Base-by-base conservation (phyloP, 176 grass and related monocot genomes). In the Bromus sterilis region DNA sequence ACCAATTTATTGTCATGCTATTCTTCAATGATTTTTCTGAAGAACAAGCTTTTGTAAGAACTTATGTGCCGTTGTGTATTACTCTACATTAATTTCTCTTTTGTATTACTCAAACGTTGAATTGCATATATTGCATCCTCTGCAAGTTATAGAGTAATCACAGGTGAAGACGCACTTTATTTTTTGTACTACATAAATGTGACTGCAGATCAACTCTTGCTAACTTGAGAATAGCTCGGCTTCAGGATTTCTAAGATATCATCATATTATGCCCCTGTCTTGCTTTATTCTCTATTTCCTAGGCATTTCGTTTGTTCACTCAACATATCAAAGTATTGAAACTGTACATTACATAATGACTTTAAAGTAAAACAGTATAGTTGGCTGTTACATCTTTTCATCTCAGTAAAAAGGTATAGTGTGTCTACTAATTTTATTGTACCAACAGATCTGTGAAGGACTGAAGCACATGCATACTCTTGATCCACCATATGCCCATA, bases 401-500 rank as follows among this genome's bases (percentile, higher is more conserved):
- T 53, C 18, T 53, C n/a, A n/a, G n/a, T n/a, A n/a, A n/a, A n/a
- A n/a, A n/a, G n/a, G n/a, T n/a, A n/a, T n/a, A n/a, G n/a, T n/a
- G n/a, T n/a, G 16, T 67, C 9, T 71, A 49, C 59, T 91, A 39
- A 85, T 36, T 81, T 20, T 77, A 34, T 23, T 63, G 31, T 65
- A 71, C 42, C 62, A 18, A 67, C 89, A 97, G 94, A 65, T 94
- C 42, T 94, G 94, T 90, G 94, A 82, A 82, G 94, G 91, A 74
- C 82, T 97, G 83, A 97, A 94, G 77, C 91, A 97, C 74, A 97
- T 97, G 94, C 94, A 97, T 78, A 90, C 66, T 72, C 83, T 92
- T 88, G 91, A 97, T 85, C 94, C 94, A 57, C 83, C 94, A 65
- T 97, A 97, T 74, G 94, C 94, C 65, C 94, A 97, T 88, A 97